Evolutionary conservation across 306 rosid species (phyloP).

Genomic region (Cicer chorassanicum): DNA sequence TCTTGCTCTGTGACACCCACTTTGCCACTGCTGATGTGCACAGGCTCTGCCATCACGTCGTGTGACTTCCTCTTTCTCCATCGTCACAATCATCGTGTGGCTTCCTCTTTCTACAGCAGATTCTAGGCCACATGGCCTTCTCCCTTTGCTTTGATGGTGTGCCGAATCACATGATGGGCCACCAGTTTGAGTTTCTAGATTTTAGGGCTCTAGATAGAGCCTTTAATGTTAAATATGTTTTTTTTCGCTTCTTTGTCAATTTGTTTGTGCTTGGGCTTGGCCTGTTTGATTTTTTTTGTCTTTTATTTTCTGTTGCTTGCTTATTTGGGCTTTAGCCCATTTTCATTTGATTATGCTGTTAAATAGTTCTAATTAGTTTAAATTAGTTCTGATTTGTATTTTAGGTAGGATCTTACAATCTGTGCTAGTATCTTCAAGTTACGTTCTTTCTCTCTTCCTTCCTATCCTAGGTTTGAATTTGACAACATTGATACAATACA

Average conservation of each 20-base stretch:
- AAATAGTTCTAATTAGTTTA: neutral
- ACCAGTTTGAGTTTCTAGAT: neutral
- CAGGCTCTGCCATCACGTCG: neutral
- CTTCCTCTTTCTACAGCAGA: neutral
- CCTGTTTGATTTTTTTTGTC: neutral
- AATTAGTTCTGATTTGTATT: neutral
- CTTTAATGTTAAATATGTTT: neutral
- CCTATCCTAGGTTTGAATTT: neutral
- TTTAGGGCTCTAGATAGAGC: conserved; percentile 4
- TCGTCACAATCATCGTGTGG: neutral
- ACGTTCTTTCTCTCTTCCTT: neutral
- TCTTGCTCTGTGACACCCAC: neutral
- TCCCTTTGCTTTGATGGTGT: neutral
- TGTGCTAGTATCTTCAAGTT: neutral
- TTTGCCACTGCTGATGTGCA: neutral
- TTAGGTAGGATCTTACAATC: neutral
- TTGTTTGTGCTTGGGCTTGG: neutral
- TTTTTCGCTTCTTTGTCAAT: neutral
- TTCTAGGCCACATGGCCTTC: neutral
- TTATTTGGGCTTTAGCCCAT: neutral
- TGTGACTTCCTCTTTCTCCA: neutral
- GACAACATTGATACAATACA: neutral
- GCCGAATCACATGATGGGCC: neutral
- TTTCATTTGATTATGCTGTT: neutral
- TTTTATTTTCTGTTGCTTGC: neutral